Base-by-base conservation (phyloP, 2,329 filamentous ascomycete genomes). In the Aspergillus sp. region DNA sequence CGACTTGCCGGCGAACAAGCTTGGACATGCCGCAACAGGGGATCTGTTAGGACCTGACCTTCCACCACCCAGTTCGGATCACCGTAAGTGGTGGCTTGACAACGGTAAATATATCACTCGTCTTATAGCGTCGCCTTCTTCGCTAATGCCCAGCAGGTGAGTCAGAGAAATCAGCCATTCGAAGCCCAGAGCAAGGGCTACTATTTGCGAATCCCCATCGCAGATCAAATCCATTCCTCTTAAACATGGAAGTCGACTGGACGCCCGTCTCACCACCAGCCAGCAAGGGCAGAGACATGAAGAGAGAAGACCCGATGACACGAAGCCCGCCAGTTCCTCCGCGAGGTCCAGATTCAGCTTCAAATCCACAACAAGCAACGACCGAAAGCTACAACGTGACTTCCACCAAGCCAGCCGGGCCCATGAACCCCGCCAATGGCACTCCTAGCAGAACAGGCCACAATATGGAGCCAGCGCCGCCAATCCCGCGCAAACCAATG, bases 201-300 rank as follows among this genome's bases (percentile, higher is more conserved):
- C n/a, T n/a, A 47, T 64, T 77, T 2, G 71, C 84, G 14, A 95
- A 94, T 53, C 75, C 80, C 1, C 71, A 75, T 19, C 75, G 84
- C 29, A 75, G 77, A 8, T 75, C 82, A 1, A 96, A 96, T 49
- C 91, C 91, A 0, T 96, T 93, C 55, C 72, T 71, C 1, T 67
- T 72, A 1, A 78, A 74, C 2, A 71, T 80, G 19, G 84, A 93
- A 55, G 75, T 80, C 7, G 88, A 95, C 49, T 96, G 91, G 91
- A 76, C 93, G 15, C 33, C 51, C 20, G 37, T 47, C 19, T 22
- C 19, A 22, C 10, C n/a, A n/a, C 34, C 45, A 15, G 28, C 15
- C 6, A 31, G 35, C 19, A 34, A 22, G 15, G 37, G 20, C 24
- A 36, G 43, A 33, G 34, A 35, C 15, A 43, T 38, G 20, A 40